Evolutionary conservation across 495 filamentous ascomycete genomes (phyloP).

Genomic region (Penicillium cosmopolitanum): DNA sequence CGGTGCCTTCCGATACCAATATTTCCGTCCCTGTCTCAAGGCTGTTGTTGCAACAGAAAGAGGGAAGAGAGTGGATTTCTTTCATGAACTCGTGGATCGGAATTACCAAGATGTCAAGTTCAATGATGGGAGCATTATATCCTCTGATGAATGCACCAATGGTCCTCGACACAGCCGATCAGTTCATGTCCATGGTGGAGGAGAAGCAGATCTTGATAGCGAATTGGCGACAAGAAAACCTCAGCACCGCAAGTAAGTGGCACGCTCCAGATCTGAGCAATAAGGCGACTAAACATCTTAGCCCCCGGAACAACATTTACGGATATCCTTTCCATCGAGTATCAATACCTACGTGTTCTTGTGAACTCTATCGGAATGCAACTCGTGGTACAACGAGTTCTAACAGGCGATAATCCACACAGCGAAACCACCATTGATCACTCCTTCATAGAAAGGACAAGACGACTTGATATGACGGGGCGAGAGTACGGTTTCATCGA

Average conservation of each 20-base stretch:
- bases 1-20: constrained; percentile 28
- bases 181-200: constrained; percentile 30
- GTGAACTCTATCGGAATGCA: constrained; percentile 44
- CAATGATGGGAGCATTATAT: constrained; percentile 35
- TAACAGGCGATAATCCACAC: constrained; percentile 17
- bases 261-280: neutral
- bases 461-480: constrained; percentile 18
- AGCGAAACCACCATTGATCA: constrained; percentile 17
- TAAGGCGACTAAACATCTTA: neutral
- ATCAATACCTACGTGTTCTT: constrained; percentile 42
- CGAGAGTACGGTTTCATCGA: constrained; percentile 42
- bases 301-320: constrained; percentile 3
- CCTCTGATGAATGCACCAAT: constrained; percentile 24
- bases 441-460: constrained; percentile 16
- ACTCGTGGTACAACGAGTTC: constrained; percentile 35
- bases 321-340: constrained; percentile 36
- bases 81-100: constrained; percentile 35
- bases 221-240: constrained; percentile 28
- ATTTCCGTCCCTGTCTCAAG: neutral
- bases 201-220: constrained; percentile 34
- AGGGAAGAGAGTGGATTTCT: constrained; percentile 13
- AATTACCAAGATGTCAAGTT: constrained; percentile 37
- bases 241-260: constrained; percentile 14
- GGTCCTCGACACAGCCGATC: constrained; percentile 21
- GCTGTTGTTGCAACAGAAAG: constrained; percentile 5